Evolutionary conservation across 441 rosid genomes (phyloP), one percentile per base, ranked within the genome.

Genomic region (Populus hybrid): DNA sequence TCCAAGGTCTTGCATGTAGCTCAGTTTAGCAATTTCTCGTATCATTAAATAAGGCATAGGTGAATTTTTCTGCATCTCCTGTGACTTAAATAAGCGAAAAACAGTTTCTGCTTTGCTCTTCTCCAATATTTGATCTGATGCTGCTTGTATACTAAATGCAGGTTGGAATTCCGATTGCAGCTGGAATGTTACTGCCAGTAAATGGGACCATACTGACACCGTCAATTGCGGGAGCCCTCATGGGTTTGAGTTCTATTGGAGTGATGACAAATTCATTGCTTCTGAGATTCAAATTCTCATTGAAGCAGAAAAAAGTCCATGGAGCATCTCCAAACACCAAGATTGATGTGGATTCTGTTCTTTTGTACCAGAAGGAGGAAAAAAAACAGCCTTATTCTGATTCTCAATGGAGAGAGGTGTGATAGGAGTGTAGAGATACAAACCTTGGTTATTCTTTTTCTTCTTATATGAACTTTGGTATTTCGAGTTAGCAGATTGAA

Each of bases 121-220:
- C 32, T 69, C 40, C 6, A 30, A 38, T 42, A 24, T 53, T 72
- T 40, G 46, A 35, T 72, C 68, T 68, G 23, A 42, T 24, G 50
- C 9, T 70, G 65, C 61, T 65, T n/a, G 21, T 38, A 20, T 65
- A n/a, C 21, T 12, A 8, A 68, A 28, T 71, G 42, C 81, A 93
- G 99, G 89, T 94, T 30, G 99, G 99, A 61, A 87, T 96, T 84
- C 97, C 99, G 1, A 86, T 96, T 59, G 98, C 98, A 23, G 99
- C 99, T 7, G 98, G 98, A 67, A 82, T 89, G 86, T 81, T 96
- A 81, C 85, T 96, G 50, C 99, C 99, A 10, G 10, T 90, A 32
- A 91, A 95, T 1, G 98, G 99, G 75, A 91, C 95, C 59, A 90
- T 92, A 82, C 86, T 96, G 80, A 96, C 97, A 70, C 99, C 99